Conservation (phyloP, 768 basidiomycete genomes). For the Pleurotus djamor region DNA sequence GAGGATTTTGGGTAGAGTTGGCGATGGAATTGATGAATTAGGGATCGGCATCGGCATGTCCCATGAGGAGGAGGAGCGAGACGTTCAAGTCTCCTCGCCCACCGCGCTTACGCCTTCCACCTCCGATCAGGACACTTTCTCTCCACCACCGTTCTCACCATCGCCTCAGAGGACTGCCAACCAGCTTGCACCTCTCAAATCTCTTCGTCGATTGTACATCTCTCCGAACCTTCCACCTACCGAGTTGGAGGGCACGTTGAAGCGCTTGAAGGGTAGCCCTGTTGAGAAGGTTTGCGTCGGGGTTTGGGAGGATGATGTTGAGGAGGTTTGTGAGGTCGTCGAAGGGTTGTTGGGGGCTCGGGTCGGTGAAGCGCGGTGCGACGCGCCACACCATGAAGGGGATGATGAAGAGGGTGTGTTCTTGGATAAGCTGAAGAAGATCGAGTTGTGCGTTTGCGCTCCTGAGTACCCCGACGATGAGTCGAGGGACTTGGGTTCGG, state of each 20-base stretch:
- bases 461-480: no score
- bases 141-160: conserved; percentile 58
- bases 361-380: conserved; percentile 17
- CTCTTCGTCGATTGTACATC: no score
- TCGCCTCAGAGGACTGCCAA: conserved; percentile 56
- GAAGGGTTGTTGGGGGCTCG: conserved; percentile 55
- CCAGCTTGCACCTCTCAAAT: background rate
- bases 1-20: conserved; percentile 60
- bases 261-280: conserved; percentile 50
- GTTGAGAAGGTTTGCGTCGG: conserved; percentile 56
- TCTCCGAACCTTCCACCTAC: background rate
- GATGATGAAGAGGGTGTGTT: no score
- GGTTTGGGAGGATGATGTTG: conserved; percentile 61
- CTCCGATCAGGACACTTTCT: conserved; percentile 44
- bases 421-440: no score
- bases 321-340: conserved; percentile 55
- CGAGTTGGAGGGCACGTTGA: background rate
- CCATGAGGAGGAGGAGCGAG: background rate
- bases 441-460: no score
- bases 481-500: no score
- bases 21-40: conserved; percentile 51
- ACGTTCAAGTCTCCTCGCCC: conserved; percentile 39
- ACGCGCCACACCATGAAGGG: no score
- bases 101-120: conserved; percentile 31
- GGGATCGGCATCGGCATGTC: conserved; percentile 48